A percentile compares a stretch with the other conserved stretches of the same genome.
Evolutionary conservation across 495 filamentous ascomycete genomes (phyloP).

Genomic region (Clohesyomyces aquaticus): DNA sequence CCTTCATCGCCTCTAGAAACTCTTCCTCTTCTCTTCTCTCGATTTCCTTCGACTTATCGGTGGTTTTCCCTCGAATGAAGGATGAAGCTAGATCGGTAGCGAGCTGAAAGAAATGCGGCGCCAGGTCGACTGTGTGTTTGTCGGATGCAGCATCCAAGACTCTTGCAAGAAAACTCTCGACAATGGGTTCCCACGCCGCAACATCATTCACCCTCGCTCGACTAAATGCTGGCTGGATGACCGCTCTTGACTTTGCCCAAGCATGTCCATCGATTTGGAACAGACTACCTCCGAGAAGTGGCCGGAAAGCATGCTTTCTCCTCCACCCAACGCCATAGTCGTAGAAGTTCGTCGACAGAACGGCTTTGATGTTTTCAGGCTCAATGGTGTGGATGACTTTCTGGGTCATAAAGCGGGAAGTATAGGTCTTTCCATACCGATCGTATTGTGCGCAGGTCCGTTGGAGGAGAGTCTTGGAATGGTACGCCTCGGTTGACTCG

Average conservation of each 20-base stretch:
- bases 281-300: slow-evolving; percentile 58
- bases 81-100: too few species aligned
- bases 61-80: too few species aligned
- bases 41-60: too few species aligned
- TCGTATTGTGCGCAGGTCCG: not conserved
- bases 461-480: too few species aligned
- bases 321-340: slow-evolving; percentile 46
- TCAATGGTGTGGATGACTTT: slow-evolving; percentile 43
- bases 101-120: too few species aligned
- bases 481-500: too few species aligned
- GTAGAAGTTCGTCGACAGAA: slow-evolving; percentile 49
- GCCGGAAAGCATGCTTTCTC: slow-evolving; percentile 40
- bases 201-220: slow-evolving; percentile 48
- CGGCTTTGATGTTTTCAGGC: slow-evolving; percentile 50
- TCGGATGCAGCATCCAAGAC: too few species aligned
- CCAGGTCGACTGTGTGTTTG: too few species aligned
- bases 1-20: too few species aligned
- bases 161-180: not conserved
- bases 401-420: not conserved
- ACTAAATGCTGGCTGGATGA: slow-evolving; percentile 62
- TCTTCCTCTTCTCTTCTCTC: too few species aligned
- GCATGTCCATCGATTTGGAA: slow-evolving; percentile 58
- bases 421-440: not conserved
- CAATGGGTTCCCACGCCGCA: not conserved
- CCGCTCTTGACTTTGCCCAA: slow-evolving; percentile 59